These are phyloP conservation scores for Boletus pseudo-olivaceus DNA, from an alignment of 768 basidiomycete species.

Conservation along the genomic window DNA sequence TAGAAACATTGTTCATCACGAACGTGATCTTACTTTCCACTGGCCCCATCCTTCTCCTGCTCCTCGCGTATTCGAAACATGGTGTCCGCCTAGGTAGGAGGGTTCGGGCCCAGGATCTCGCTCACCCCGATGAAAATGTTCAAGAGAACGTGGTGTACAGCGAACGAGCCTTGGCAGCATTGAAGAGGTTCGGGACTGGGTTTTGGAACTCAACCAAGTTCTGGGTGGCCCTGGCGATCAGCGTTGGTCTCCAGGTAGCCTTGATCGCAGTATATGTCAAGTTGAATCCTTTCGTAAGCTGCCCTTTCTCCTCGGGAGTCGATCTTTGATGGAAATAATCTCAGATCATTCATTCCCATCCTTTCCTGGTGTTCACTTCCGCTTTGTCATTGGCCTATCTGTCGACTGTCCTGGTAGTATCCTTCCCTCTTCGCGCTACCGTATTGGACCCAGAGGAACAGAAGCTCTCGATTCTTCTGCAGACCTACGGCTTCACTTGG, in stretches of 20 bases:
- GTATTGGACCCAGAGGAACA: conserved; percentile 37
- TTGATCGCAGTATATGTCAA: conserved; percentile 48
- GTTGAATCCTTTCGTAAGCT: conserved; percentile 63
- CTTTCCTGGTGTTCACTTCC: conserved; percentile 48
- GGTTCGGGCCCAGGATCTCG: conserved; percentile 11
- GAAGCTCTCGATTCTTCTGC: conserved; percentile 49
- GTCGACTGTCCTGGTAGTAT: conserved; percentile 39
- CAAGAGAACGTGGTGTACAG: conserved; percentile 6
- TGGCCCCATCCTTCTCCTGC: conserved; percentile 54
- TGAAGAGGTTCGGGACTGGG: conserved; percentile 26
- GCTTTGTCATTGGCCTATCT: conserved; percentile 51
- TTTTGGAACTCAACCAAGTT: conserved; percentile 57
- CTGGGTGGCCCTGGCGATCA: conserved; percentile 54
- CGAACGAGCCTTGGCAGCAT: conserved; percentile 20
- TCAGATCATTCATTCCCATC: conserved; percentile 60
- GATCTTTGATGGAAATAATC: background rate
- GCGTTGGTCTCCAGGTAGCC: conserved; percentile 42
- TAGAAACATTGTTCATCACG: conserved; percentile 46
- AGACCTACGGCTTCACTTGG: conserved; percentile 59
- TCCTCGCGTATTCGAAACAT: conserved; percentile 39
- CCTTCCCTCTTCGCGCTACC: conserved; percentile 27
- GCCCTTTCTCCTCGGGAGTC: background rate
- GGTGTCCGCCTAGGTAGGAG: conserved; percentile 21
- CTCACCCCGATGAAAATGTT: background rate
- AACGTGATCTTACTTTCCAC: conserved; percentile 60